These are phyloP conservation scores for Carex arenaria DNA, from an alignment of 202 grass and related monocot genomes.

Conservation along the genomic window DNA sequence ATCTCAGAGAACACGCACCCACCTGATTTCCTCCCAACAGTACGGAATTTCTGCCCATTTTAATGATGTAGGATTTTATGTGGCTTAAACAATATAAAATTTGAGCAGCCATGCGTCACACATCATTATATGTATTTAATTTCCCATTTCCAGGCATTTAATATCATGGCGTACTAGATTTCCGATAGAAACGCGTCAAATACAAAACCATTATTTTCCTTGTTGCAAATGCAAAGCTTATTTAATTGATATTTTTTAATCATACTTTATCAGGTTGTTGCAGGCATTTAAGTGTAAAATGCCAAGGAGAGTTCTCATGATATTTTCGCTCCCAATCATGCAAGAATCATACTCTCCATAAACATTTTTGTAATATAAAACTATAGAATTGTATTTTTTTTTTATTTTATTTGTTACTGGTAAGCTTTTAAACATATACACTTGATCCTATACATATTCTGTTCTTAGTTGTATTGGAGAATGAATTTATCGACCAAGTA, in stretches of 20 bases:
- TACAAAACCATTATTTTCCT: neutral
- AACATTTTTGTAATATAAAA: neutral
- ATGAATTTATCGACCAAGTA: neutral
- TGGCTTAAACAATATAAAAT: too few species aligned
- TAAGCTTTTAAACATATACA: neutral
- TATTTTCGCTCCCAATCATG: neutral
- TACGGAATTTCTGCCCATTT: slow-evolving; percentile 2
- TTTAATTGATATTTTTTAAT: neutral
- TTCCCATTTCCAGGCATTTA: neutral
- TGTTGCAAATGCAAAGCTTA: neutral
- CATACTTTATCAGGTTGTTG: neutral
- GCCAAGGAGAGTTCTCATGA: neutral
- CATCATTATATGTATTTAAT: neutral
- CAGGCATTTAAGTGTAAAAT: slow-evolving; percentile 2
- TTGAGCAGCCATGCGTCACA: neutral
- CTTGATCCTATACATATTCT: neutral
- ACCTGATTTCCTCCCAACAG: neutral
- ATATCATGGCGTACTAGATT: neutral
- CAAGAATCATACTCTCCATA: neutral
- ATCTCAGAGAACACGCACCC: too few species aligned
- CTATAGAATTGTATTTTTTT: neutral
- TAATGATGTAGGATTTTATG: neutral
- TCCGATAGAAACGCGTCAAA: slow-evolving; percentile 1
- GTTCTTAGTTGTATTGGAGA: neutral
- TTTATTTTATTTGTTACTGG: neutral